phyloP scores from a whole-genome alignment of 306 rosid species.

The Gleditsia sinensis region DNA sequence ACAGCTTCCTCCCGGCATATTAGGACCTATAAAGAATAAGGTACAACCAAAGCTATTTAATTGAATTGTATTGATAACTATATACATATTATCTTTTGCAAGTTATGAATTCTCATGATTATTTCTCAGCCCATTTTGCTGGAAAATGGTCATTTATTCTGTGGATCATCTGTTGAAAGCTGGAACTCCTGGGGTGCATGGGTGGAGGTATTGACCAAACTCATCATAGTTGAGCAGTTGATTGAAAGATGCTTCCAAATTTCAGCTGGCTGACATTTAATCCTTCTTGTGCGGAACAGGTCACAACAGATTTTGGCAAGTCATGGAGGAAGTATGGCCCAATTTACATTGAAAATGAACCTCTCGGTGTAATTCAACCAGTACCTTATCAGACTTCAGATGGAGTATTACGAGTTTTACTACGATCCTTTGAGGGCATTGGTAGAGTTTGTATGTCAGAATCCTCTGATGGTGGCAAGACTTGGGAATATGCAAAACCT shows the following conservation, averaged over 20 bases:
- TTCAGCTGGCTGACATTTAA: slow-evolving; percentile 34
- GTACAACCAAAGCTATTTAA: slow-evolving; percentile 42
- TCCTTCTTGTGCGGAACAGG: slow-evolving; percentile 48
- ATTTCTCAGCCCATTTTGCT: slow-evolving; percentile 82
- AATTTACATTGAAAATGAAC: slow-evolving; percentile 63
- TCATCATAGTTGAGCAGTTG: slow-evolving; percentile 23
- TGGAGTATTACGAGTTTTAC: slow-evolving; percentile 74
- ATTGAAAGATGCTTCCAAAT: slow-evolving; percentile 24
- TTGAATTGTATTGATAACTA: not conserved
- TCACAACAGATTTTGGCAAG: slow-evolving; percentile 63
- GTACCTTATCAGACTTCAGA: slow-evolving; percentile 78
- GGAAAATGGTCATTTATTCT: slow-evolving; percentile 69
- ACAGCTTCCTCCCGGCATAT: slow-evolving; percentile 96
- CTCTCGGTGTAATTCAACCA: slow-evolving; percentile 91
- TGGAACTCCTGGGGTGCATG: slow-evolving; percentile 99
- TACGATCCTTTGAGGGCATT: slow-evolving; percentile 72
- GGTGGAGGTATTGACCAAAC: slow-evolving; percentile 68
- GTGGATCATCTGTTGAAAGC: slow-evolving; percentile 98
- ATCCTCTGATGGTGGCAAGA: slow-evolving; percentile 76
- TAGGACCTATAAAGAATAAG: slow-evolving; percentile 98
- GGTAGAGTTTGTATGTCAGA: slow-evolving; percentile 76
- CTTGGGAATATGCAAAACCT: slow-evolving; percentile 75
- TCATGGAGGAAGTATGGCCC: slow-evolving; percentile 93
- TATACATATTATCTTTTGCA: not conserved
- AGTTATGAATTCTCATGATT: slow-evolving; percentile 26